These are phyloP conservation scores for Hamiltosporidium tvaerminnensis DNA, from an alignment of 371 early-diverging fungal genomes.

Conservation along the genomic window DNA sequence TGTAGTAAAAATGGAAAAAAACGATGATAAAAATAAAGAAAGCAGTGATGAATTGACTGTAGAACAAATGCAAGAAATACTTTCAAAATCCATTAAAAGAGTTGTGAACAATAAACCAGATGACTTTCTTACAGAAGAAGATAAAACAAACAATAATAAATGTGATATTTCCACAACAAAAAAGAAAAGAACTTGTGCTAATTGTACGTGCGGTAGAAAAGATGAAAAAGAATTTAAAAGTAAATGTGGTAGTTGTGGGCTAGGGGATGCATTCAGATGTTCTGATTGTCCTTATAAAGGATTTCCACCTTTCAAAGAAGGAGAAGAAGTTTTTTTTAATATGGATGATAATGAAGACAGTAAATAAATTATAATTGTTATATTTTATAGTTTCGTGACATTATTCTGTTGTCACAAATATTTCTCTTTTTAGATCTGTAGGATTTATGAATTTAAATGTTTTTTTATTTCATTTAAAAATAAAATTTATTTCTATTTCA, in stretches of 20 bases:
- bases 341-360: background rate
- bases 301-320: slow-evolving; percentile 46
- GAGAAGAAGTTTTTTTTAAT: slow-evolving; percentile 33
- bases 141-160: background rate
- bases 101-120: background rate
- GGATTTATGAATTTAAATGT: too few relatives aligned
- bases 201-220: slow-evolving; percentile 44
- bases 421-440: too few relatives aligned
- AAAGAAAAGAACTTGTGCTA: slow-evolving; percentile 29
- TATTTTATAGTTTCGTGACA: too few relatives aligned
- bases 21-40: too few relatives aligned
- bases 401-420: too few relatives aligned
- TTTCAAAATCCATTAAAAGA: too few relatives aligned
- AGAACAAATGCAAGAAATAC: too few relatives aligned
- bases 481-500: too few relatives aligned
- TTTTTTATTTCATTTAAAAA: too few relatives aligned
- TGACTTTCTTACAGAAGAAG: background rate
- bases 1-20: too few relatives aligned
- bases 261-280: slow-evolving; percentile 54
- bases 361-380: too few relatives aligned
- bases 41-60: too few relatives aligned
- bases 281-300: slow-evolving; percentile 51
- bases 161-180: background rate
- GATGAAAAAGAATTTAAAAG: slow-evolving; percentile 8
- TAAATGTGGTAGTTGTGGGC: slow-evolving; percentile 49